A percentile compares a stretch with the other conserved stretches of the same genome.
phyloP scores from a whole-genome alignment of 139 green algal genomes.

The Chlorella sp. region DNA sequence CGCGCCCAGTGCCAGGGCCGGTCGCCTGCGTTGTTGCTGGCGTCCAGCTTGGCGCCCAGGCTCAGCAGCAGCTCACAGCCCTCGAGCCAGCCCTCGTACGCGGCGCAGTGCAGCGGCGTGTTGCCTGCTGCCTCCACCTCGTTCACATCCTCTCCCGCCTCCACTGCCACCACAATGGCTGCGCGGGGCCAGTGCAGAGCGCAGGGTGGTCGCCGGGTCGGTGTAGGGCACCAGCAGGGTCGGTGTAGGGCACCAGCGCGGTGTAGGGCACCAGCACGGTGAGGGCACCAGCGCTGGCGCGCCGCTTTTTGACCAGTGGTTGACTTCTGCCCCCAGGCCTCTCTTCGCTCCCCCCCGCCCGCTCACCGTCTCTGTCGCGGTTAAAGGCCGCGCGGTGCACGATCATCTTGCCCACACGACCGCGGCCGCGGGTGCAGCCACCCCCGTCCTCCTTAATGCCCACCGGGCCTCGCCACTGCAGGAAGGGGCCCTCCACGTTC shows the following conservation, averaged over 20 bases:
- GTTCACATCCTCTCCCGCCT: slow-evolving; percentile 80
- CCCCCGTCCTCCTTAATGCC: slow-evolving; percentile 90
- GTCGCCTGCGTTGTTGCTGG: slow-evolving; percentile 94
- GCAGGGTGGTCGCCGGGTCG: background rate
- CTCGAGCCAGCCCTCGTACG: slow-evolving; percentile 86
- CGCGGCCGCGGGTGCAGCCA: slow-evolving; percentile 75
- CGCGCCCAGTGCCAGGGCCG: slow-evolving; percentile 82
- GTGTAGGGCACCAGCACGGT: too few relatives aligned
- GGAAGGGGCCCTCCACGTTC: slow-evolving; percentile 73
- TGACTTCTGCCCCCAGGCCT: too few relatives aligned
- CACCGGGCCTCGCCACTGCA: slow-evolving; percentile 67
- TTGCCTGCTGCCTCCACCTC: slow-evolving; percentile 93
- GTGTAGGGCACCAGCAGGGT: too few relatives aligned
- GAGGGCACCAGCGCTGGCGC: too few relatives aligned
- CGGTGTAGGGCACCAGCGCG: too few relatives aligned
- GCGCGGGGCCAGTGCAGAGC: background rate
- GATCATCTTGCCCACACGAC: slow-evolving; percentile 80
- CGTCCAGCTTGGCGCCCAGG: slow-evolving; percentile 88
- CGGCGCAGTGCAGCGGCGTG: slow-evolving; percentile 82
- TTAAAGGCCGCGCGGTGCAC: slow-evolving; percentile 81
- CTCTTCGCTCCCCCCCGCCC: too few relatives aligned
- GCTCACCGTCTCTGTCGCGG: slow-evolving; percentile 61
- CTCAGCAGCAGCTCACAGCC: slow-evolving; percentile 82
- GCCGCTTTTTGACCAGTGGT: too few relatives aligned
- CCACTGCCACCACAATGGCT: slow-evolving; percentile 64